Base-by-base conservation (phyloP, 106 monocot genomes). In the Dendrobium officinale region DNA sequence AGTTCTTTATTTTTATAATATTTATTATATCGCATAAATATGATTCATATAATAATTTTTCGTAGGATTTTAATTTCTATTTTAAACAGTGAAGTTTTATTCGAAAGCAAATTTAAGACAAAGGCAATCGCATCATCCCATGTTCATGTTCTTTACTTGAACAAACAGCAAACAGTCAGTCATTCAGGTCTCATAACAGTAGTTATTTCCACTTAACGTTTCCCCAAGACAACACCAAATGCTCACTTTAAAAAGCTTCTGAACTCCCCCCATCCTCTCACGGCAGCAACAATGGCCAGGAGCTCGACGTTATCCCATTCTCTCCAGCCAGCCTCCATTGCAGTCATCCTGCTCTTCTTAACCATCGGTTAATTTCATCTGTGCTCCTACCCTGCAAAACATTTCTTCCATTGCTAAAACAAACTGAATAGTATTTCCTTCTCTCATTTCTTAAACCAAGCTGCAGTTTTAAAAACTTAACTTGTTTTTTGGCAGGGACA, bases 331-430 rank as follows among this genome's bases (percentile, higher is more conserved):
- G 5, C 47, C 82, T 42, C 64, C 40, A 59, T 47, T 9, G 77
- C 68, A 40, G 47, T 82, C 59, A 24, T 82, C 33, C 77, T 82
- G 77, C 78, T 83, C 19, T 43, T 51, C 77, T 64, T 82, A 67
- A 20, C 68, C 51, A 56, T 55, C 42, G 83, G 78, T 78, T 59
- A 9, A 43, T 17, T 37, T 18, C 48, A 66, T 77, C 40, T 19
- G 15, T 9, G 17, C 19, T 66, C 24, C 19, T 68, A 26, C 33
- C 42, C 13, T 9, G 24, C 80, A 19, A n/a, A 67, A 10, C 0
- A 51, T 51, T 51, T 51, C 1, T 13, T 15, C 2, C 6, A 20
- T 79, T 67, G 1, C 29, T 72, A 45, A 48, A 51, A 31, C 2
- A 1, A 49, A 16, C 37, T 80, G 48, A 48, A 48, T 48, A 48